phyloP scores from a whole-genome alignment of 441 rosid genomes.

The Arabidopsis hybrid region DNA sequence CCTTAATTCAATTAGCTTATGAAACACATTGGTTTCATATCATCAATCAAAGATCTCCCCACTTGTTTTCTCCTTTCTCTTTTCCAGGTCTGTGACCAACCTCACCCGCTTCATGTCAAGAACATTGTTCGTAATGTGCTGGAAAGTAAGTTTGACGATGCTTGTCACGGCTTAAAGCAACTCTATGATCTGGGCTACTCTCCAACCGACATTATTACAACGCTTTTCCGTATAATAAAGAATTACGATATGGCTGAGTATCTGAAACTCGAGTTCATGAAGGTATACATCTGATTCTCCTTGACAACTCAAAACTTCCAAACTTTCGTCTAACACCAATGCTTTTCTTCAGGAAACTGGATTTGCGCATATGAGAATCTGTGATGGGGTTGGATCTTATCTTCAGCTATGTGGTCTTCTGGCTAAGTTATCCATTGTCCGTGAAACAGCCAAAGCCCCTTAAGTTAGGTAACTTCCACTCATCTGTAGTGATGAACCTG shows the following conservation, averaged over 20 bases:
- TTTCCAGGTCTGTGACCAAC: conserved; percentile 91
- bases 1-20: conserved; percentile 28
- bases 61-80: conserved; percentile 14
- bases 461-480: conserved; percentile 37
- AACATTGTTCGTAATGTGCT: conserved; percentile 85
- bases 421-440: conserved; percentile 77
- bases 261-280: conserved; percentile 94
- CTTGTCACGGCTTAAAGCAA: conserved; percentile 87
- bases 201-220: conserved; percentile 94
- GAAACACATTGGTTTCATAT: background rate
- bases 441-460: conserved; percentile 81
- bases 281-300: conserved; percentile 52
- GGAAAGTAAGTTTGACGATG: conserved; percentile 86
- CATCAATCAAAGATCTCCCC: conserved; percentile 25
- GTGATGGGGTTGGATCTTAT: conserved; percentile 97
- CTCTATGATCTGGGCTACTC: conserved; percentile 93
- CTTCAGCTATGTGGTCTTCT: conserved; percentile 93
- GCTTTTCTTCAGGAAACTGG: conserved; percentile 78
- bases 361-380: conserved; percentile 96
- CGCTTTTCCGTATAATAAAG: conserved; percentile 89
- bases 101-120: conserved; percentile 94
- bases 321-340: background rate
- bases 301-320: conserved; percentile 10
- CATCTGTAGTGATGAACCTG: conserved; percentile 8
- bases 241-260: conserved; percentile 93